A percentile compares a stretch with the other conserved stretches of the same genome.
phyloP scores from a whole-genome alignment of 2,329 filamentous ascomycete genomes.

The Gliomastix tumulicola region DNA sequence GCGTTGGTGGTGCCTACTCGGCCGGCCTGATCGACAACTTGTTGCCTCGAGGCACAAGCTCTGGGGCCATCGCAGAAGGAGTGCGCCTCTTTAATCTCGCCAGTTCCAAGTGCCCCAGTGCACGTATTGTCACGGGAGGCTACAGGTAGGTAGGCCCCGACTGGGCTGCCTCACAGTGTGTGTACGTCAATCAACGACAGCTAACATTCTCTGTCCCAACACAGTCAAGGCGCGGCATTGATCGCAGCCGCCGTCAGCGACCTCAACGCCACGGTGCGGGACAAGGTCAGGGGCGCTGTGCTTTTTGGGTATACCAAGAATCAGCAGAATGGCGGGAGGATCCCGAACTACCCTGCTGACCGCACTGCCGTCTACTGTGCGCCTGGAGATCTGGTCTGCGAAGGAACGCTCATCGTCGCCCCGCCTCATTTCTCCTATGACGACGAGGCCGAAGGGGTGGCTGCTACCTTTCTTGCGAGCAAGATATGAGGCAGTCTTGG shows the following conservation, averaged over 20 bases:
- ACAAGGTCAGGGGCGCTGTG: slow-evolving; percentile 26
- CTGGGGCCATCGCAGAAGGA: slow-evolving; percentile 30
- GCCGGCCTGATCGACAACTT: slow-evolving; percentile 26
- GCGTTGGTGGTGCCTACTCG: slow-evolving; percentile 31
- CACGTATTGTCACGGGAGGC: slow-evolving; percentile 32
- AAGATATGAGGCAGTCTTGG: too few relatives aligned
- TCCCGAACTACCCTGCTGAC: slow-evolving; percentile 25
- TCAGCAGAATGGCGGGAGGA: slow-evolving; percentile 27
- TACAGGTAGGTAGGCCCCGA: slow-evolving; percentile 18
- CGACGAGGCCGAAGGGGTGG: slow-evolving; percentile 5
- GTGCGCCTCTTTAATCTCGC: slow-evolving; percentile 29
- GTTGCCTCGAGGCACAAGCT: slow-evolving; percentile 25
- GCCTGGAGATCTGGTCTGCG: slow-evolving; percentile 25
- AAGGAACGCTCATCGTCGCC: slow-evolving; percentile 24
- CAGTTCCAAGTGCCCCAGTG: slow-evolving; percentile 32
- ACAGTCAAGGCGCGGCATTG: slow-evolving; percentile 33
- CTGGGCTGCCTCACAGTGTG: too few relatives aligned
- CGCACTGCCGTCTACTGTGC: slow-evolving; percentile 29
- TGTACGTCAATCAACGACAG: too few relatives aligned
- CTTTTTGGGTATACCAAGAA: slow-evolving; percentile 36
- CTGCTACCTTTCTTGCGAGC: slow-evolving; percentile 2
- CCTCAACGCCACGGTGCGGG: slow-evolving; percentile 16
- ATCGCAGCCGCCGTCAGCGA: slow-evolving; percentile 27
- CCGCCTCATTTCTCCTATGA: slow-evolving; percentile 23
- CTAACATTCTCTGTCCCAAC: not conserved